A percentile compares a stretch with the other conserved stretches of the same genome.
phyloP scores from a whole-genome alignment of 1,284 basidiomycete genomes.

The Fomitiporia mediterranea region DNA sequence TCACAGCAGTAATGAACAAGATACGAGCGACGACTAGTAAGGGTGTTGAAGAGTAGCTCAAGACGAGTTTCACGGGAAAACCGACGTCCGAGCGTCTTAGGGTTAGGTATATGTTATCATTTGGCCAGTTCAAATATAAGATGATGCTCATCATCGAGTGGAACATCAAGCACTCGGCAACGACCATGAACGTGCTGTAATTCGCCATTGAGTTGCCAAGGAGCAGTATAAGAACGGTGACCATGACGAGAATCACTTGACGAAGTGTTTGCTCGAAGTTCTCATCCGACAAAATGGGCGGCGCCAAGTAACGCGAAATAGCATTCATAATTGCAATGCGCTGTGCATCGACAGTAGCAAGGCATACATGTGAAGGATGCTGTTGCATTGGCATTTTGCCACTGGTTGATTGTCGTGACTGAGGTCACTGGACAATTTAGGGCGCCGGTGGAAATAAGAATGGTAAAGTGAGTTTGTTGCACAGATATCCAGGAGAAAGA shows the following conservation, averaged over 20 bases:
- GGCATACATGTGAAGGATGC: too few species aligned
- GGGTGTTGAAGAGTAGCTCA: background rate
- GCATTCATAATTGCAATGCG: too few species aligned
- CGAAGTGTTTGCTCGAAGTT: background rate
- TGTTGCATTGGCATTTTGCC: too few species aligned
- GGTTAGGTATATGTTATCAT: background rate
- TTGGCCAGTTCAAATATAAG: background rate
- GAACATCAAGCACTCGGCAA: background rate
- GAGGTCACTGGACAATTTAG: too few species aligned
- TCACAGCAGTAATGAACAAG: background rate
- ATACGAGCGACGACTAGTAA: background rate
- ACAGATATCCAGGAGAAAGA: too few species aligned
- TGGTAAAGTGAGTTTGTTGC: too few species aligned
- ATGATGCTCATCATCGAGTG: background rate
- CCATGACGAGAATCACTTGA: background rate
- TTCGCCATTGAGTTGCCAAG: background rate
- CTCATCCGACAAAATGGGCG: background rate
- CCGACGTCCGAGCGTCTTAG: background rate
- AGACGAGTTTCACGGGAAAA: background rate
- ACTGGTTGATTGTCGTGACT: too few species aligned
- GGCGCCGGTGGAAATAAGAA: too few species aligned
- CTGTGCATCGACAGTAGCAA: too few species aligned
- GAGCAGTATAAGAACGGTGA: background rate
- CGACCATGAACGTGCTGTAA: background rate
- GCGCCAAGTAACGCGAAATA: too few species aligned